Evolutionary conservation across 2,329 filamentous ascomycete species (phyloP).

Genomic region (Endocalyx cinctus): DNA sequence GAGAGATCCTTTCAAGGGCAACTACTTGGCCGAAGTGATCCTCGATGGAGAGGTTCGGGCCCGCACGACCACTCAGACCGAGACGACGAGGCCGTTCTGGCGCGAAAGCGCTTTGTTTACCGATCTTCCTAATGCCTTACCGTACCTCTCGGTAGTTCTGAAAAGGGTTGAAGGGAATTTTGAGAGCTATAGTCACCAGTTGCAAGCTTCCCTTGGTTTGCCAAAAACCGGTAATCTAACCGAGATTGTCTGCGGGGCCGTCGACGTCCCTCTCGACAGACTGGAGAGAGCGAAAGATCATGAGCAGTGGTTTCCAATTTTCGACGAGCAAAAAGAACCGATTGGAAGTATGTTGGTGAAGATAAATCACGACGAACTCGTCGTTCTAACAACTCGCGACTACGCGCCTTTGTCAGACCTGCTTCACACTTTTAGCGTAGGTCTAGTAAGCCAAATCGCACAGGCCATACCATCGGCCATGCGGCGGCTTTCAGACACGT

Average conservation of each 20-base stretch:
- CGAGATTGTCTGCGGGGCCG: constrained; percentile 60
- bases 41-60: constrained; percentile 76
- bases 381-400: constrained; percentile 80
- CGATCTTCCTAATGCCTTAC: constrained; percentile 66
- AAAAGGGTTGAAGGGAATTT: constrained; percentile 57
- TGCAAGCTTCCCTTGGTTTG: constrained; percentile 38
- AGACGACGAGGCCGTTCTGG: constrained; percentile 75
- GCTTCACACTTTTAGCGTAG: constrained; percentile 77
- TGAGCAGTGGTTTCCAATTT: constrained; percentile 83
- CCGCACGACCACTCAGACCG: constrained; percentile 66
- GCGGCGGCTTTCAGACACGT: constrained; percentile 74
- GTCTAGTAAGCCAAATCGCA: constrained; percentile 80
- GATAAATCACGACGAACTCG: constrained; percentile 79
- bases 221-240: constrained; percentile 38
- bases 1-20: constrained; percentile 50
- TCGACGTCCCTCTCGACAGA: constrained; percentile 79
- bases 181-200: constrained; percentile 41
- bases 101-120: constrained; percentile 74
- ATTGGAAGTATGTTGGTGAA: constrained; percentile 83
- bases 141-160: constrained; percentile 65
- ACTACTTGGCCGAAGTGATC: constrained; percentile 75
- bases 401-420: constrained; percentile 80
- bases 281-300: constrained; percentile 71
- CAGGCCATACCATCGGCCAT: constrained; percentile 73
- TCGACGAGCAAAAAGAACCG: constrained; percentile 69